Evolutionary conservation across 441 rosid species (phyloP).

Genomic region (Eutrema salsugineum): DNA sequence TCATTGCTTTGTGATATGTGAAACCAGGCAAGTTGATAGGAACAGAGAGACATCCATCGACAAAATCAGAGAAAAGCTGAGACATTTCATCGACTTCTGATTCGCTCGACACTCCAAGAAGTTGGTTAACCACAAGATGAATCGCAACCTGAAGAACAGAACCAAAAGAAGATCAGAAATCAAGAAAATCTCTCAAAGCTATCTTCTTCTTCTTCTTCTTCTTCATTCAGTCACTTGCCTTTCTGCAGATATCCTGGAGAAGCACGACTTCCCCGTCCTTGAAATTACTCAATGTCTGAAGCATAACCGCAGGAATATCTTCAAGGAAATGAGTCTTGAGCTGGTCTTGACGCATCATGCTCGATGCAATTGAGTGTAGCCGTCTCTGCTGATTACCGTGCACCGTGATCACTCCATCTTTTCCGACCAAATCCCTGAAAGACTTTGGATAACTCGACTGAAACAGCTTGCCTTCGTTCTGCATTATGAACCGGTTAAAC

Average conservation of each 20-base stretch:
- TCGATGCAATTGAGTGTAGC: slow-evolving; percentile 76
- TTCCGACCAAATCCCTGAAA: slow-evolving; percentile 76
- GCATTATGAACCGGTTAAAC: slow-evolving; percentile 71
- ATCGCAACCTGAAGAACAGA: slow-evolving; percentile 58
- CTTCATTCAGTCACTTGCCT: slow-evolving; percentile 51
- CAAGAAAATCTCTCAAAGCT: background rate
- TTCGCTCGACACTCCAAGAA: slow-evolving; percentile 58
- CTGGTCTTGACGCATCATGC: slow-evolving; percentile 70
- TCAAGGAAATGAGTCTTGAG: slow-evolving; percentile 60
- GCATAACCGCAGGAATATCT: slow-evolving; percentile 58
- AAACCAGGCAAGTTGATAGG: slow-evolving; percentile 80
- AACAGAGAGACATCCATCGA: slow-evolving; percentile 84
- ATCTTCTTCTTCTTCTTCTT: background rate
- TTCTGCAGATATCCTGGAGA: slow-evolving; percentile 82
- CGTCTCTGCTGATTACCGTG: slow-evolving; percentile 77
- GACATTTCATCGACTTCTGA: slow-evolving; percentile 75
- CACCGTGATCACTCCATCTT: slow-evolving; percentile 75
- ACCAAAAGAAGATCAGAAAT: background rate
- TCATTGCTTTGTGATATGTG: slow-evolving; percentile 70
- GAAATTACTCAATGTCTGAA: slow-evolving; percentile 38
- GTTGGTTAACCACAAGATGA: slow-evolving; percentile 77
- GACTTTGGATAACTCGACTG: slow-evolving; percentile 85
- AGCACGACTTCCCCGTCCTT: slow-evolving; percentile 44
- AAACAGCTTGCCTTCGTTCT: slow-evolving; percentile 73
- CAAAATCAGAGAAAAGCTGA: slow-evolving; percentile 67